Evolutionary conservation across 2,329 filamentous ascomycete genomes (phyloP), one percentile per base, ranked within the genome.

Genomic region (Fusarium sp.): DNA sequence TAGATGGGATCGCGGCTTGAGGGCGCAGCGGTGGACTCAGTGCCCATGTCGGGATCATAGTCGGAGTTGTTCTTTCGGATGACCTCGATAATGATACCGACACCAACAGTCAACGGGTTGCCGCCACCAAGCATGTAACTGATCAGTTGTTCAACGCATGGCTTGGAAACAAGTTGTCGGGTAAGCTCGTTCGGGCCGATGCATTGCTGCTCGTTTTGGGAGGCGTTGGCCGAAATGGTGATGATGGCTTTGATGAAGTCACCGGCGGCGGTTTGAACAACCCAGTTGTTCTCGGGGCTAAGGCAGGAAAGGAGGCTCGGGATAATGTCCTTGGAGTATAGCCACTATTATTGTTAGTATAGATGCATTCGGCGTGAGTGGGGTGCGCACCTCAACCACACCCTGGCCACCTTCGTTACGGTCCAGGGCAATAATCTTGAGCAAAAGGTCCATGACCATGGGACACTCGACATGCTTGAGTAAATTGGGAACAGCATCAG

Each of bases 1-100:
- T 98, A 99, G 74, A 99, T 99, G 6, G 96, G 96, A 76, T 99
- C 96, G 54, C 92, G 90, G 71, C 89, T 92, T 2, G 94, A 95
- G 0, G 95, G 95, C 57, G 90, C 85, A 4, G 92, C 88, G 70
- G 92, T 92, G 28, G 92, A 89, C 63, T 94, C 93, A 50, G 92
- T 89, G 66, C 94, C 90, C 73, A 94, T 92, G 73, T 98, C 96
- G 1, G 96, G 91, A 74, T 99, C 96, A 78, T 99, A 99, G 80
- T 99, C 96, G 1, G 96, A 98, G 79, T 99, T 99, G 81, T 99
- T 99, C 83, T 99, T 99, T 65, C 96, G 89, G 78, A 99, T 99
- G 47, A 99, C 96, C 81, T 99, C 96, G 69, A 99, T 99, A 34
- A 99, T 89, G 75, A 98, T 98, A 21, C 96, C 96, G 13, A 99